phyloP scores from a whole-genome alignment of 1,139 yeast genomes.

The Kazachstania sp. region DNA sequence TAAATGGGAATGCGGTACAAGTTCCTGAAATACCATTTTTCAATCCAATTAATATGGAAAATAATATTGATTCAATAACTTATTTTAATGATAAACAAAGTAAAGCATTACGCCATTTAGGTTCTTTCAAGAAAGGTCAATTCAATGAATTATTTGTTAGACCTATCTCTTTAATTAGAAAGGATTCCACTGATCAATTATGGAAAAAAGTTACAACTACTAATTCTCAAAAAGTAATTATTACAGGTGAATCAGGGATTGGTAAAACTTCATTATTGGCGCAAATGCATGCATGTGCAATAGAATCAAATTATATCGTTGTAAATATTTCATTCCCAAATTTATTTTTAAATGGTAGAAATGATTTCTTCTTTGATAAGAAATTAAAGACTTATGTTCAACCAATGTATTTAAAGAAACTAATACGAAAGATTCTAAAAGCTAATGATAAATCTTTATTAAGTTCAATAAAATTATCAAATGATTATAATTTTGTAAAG shows the following conservation, averaged over 20 bases:
- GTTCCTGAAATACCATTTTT: conserved; percentile 20
- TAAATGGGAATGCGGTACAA: conserved; percentile 23
- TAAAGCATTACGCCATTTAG: conserved; percentile 32
- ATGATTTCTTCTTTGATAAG: conserved; percentile 54
- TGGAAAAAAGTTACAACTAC: conserved; percentile 25
- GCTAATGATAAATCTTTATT: conserved; percentile 47
- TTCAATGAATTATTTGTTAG: conserved; percentile 51
- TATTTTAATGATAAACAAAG: conserved; percentile 20
- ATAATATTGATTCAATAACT: conserved; percentile 15
- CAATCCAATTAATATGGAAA: conserved; percentile 14
- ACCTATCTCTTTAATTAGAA: conserved; percentile 49
- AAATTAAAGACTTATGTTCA: conserved; percentile 51
- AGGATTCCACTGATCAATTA: conserved; percentile 22
- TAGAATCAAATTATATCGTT: conserved; percentile 44
- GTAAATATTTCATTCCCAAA: conserved; percentile 62
- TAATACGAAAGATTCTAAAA: conserved; percentile 48
- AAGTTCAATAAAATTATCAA: conserved; percentile 41
- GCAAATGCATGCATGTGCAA: conserved; percentile 59
- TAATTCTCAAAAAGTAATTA: conserved; percentile 40
- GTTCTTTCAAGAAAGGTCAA: conserved; percentile 56
- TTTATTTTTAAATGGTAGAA: conserved; percentile 58
- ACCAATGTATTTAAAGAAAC: conserved; percentile 66
- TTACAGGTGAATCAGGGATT: conserved; percentile 66
- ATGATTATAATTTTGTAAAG: conserved; percentile 35
- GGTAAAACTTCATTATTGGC: conserved; percentile 74